Conservation (phyloP, 371 early-diverging fungal species). For the Choanephora cucurbitarum region DNA sequence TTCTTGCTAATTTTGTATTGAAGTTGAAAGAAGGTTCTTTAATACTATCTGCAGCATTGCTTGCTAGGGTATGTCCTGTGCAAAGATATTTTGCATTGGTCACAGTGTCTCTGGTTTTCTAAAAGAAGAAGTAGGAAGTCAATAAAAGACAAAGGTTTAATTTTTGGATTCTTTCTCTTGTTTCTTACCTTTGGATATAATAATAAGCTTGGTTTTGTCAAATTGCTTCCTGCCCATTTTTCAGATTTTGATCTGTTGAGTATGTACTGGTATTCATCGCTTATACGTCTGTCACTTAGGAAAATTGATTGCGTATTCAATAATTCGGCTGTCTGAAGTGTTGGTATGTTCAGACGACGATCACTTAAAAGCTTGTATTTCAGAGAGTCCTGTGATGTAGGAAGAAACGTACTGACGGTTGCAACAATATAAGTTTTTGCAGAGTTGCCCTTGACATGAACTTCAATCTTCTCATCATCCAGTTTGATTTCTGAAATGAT, state of each 20-base stretch:
- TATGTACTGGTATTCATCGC: conserved; percentile 63
- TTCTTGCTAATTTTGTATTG: too few relatives aligned
- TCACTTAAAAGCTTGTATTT: background rate
- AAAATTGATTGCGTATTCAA: conserved; percentile 19
- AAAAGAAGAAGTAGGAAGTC: too few relatives aligned
- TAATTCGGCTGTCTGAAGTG: background rate
- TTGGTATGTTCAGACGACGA: background rate
- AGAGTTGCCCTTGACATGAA: conserved; percentile 18
- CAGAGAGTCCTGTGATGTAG: conserved; percentile 5
- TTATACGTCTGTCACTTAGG: conserved; percentile 43
- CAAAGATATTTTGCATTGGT: too few relatives aligned
- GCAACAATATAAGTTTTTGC: conserved; percentile 27
- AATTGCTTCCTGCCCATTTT: conserved; percentile 55
- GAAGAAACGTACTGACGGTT: conserved; percentile 35
- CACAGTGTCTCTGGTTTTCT: too few relatives aligned
- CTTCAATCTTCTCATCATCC: conserved; percentile 10
- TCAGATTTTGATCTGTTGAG: conserved; percentile 48
- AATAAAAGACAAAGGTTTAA: too few relatives aligned
- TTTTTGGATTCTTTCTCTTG: too few relatives aligned
- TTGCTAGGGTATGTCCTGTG: too few relatives aligned
- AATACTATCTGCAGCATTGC: too few relatives aligned
- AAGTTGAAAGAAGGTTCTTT: too few relatives aligned
- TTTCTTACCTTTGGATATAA: conserved; percentile 47
- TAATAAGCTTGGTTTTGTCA: conserved; percentile 53
- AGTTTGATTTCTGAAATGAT: conserved; percentile 10